These are phyloP conservation scores for Oxyria digyna DNA, from an alignment of 148 eudicot species.

Conservation along the genomic window DNA sequence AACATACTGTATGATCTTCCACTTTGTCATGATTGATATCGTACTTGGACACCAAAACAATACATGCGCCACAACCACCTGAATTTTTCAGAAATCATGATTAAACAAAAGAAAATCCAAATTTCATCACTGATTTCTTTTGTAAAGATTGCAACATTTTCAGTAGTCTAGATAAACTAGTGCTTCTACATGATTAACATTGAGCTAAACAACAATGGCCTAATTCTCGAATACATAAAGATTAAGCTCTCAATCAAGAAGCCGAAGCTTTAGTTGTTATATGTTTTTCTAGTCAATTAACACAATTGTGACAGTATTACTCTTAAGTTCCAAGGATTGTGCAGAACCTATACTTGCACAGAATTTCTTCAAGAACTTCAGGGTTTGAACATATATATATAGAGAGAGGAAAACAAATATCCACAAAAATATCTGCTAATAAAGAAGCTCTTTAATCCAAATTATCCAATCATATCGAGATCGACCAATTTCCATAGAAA, in stretches of 20 bases:
- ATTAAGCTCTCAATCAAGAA: neutral
- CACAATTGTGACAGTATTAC: neutral
- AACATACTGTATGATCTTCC: constrained; percentile 48
- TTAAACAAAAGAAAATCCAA: neutral
- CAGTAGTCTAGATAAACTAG: no score
- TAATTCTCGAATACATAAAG: neutral
- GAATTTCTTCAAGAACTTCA: neutral
- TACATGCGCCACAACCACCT: constrained; percentile 99
- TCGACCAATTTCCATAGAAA: neutral
- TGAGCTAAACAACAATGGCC: neutral
- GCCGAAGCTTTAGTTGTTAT: neutral
- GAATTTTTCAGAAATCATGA: constrained; percentile 6
- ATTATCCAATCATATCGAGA: neutral
- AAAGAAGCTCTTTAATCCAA: neutral
- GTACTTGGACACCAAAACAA: constrained; percentile 66
- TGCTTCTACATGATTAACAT: neutral
- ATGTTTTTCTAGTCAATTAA: neutral
- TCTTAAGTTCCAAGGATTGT: neutral
- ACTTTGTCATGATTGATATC: constrained; percentile 35
- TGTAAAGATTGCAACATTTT: neutral
- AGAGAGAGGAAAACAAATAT: neutral
- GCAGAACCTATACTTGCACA: neutral
- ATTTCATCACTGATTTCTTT: neutral
- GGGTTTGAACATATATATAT: no score
- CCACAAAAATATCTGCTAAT: neutral